Base-by-base conservation (phyloP, 345 rosid genomes). In the Gossypium mustelinum region DNA sequence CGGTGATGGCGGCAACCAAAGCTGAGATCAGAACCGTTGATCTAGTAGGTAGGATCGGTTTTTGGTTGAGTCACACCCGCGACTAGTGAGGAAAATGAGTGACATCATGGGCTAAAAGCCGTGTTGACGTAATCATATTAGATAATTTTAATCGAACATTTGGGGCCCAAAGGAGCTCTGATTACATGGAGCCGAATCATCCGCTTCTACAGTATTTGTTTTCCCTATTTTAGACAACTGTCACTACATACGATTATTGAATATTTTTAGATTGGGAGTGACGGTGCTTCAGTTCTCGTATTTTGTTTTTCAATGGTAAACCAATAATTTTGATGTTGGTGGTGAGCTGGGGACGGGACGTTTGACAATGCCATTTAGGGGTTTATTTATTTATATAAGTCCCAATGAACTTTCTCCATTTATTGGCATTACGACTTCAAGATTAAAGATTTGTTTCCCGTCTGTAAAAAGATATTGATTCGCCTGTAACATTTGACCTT, bases 71-170 rank as follows among this genome's bases (percentile, higher is more conserved):
- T 7, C 72, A 20, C 72, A 68, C 57, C 1, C 2, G 9, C 18
- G 58, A 5, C 29, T 3, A 2, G 39, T 3, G 41, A 67, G n/a
- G 70, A 1, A 29, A 17, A 29, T 1, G 17, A 20, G 7, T 72
- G 75, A 72, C 54, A 55, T 73, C 47, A 73, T 50, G 20, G 54
- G 14, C 39, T 20, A 16, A 14, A 60, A 34, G 4, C 63, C 79
- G 81, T 47, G 81, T 68, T 79, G 75, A 79, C 81, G 81, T 77
- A n/a, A 74, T 43, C 68, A 61, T 57, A 54, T 45, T n/a, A 67
- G 22, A 52, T 17, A 14, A 43, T 43, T 10, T 65, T n/a, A 14
- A 34, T 51, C 8, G 24, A 59, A 25, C 10, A 39, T 34, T 14
- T 58, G 54, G 62, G 51, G 17, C 61, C 17, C 64, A 59, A 1